Percentiles rank a stretch among this genome's conserved stretches.
Conservation (phyloP, 192 early-diverging fungal species). For the Umbelopsis sp. region DNA sequence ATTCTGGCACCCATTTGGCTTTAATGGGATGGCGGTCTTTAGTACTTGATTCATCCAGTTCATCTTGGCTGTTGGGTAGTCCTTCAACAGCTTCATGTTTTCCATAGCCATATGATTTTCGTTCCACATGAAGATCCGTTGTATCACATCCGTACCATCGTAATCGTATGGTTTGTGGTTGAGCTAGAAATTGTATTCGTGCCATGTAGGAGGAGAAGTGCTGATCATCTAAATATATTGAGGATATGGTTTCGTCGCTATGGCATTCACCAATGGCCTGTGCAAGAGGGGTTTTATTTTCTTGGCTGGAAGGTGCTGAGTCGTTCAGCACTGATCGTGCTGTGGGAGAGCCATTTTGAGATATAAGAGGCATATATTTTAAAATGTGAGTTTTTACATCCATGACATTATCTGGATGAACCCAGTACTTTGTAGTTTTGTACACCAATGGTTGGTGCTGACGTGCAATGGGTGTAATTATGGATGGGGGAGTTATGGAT, state of each 20-base stretch:
- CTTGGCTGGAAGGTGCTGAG: neutral
- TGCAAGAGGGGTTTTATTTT: neutral
- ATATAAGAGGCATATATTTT: conserved; percentile 7
- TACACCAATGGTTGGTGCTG: conserved; percentile 5
- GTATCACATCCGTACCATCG: conserved; percentile 16
- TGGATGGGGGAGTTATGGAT: neutral
- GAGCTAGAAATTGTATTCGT: conserved; percentile 2
- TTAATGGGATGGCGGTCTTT: conserved; percentile 10
- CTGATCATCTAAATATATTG: conserved; percentile 12
- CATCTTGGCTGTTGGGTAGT: neutral
- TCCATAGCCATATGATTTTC: conserved; percentile 2
- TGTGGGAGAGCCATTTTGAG: neutral
- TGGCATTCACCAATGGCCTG: neutral
- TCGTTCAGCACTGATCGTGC: neutral
- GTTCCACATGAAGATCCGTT: conserved; percentile 5
- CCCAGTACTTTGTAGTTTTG: conserved; percentile 1
- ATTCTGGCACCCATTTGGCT: neutral
- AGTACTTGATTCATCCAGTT: neutral
- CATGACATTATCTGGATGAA: conserved; percentile 20
- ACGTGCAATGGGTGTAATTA: neutral
- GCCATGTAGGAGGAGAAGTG: neutral
- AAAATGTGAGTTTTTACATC: conserved; percentile 16
- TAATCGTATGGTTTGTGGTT: neutral
- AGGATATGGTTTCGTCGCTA: conserved; percentile 5
- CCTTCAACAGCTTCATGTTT: neutral